These are phyloP conservation scores for Poa pratensis DNA, from an alignment of 176 grass and related monocot genomes.

Conservation along the genomic window DNA sequence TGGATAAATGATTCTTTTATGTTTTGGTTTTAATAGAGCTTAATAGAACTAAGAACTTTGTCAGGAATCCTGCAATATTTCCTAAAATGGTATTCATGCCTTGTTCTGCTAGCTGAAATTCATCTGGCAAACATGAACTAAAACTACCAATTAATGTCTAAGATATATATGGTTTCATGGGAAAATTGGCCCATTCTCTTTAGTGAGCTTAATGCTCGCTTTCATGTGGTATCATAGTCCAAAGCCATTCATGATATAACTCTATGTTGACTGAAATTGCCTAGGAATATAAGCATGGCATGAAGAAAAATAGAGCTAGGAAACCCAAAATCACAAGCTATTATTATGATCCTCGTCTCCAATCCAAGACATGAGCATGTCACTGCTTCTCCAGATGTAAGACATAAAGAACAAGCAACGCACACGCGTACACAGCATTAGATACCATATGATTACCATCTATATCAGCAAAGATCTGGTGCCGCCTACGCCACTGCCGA, in stretches of 20 bases:
- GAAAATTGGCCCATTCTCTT: not conserved
- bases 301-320: not conserved
- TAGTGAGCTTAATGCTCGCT: not conserved
- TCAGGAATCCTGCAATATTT: not conserved
- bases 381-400: conserved; percentile 7
- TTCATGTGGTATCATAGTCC: not conserved
- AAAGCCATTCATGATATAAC: not conserved
- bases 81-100: not conserved
- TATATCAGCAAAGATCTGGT: conserved; percentile 76
- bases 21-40: not conserved
- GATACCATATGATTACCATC: conserved; percentile 58
- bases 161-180: conserved; percentile 6
- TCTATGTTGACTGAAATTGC: conserved; percentile 20
- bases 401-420: conserved; percentile 16
- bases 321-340: conserved; percentile 5
- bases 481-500: conserved; percentile 42
- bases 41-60: not conserved
- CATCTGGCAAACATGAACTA: not conserved
- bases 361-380: conserved; percentile 27
- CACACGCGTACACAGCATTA: not conserved
- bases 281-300: not conserved
- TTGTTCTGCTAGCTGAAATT: conserved; percentile 18
- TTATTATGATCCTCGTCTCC: conserved; percentile 35
- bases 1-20: not conserved
- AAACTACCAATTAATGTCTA: not conserved